Evolutionary conservation across 2,329 filamentous ascomycete species (phyloP), one percentile per base, ranked within the genome.

Genomic region (Reticulascus tulasneorum): DNA sequence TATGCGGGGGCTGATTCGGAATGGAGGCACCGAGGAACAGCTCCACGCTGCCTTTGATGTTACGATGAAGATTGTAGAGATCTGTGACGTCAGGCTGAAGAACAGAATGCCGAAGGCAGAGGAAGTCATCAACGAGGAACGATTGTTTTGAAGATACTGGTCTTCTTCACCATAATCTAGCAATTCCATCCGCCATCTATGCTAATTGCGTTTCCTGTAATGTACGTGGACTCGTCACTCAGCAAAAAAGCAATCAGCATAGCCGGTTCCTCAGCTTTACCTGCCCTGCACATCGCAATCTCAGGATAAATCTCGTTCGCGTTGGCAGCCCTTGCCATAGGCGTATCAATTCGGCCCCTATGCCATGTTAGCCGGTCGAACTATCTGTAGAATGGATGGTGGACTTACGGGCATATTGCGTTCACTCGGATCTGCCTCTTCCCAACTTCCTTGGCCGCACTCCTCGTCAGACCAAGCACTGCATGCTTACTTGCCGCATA

Each of bases 401-500:
- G 23, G 23, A 38, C 53, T 43, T 35, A 58, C 52, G 53, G 54
- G 23, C 49, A 52, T 9, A 58, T 47, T 2, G 47, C 48, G 29
- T 59, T 58, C 9, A 58, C 48, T 4, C 55, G 35, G 5, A 60
- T 44, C 2, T 50, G 47, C 12, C 42, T 34, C 3, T 12, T 20
- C 1, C 54, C 55, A 16, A 49, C 51, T 29, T 60, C 56, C 32
- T 54, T 58, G 3, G 56, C 56, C 6, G 48, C 56, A 7, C 45
- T 49, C 9, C 47, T 46, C 7, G 53, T 56, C 30, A 60, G 28
- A 1, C 56, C 53, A n/a, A 55, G 24, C 5, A 60, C 54, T 4
- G 44, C 56, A 23, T 58, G 54, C 43, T 59, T 60, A 32, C 49
- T 55, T 0, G 55, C 49, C 3, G 48, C 35, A 23, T 58, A 60